phyloP scores from a whole-genome alignment of 1,139 yeast genomes.

The Pichia inconspicua region DNA sequence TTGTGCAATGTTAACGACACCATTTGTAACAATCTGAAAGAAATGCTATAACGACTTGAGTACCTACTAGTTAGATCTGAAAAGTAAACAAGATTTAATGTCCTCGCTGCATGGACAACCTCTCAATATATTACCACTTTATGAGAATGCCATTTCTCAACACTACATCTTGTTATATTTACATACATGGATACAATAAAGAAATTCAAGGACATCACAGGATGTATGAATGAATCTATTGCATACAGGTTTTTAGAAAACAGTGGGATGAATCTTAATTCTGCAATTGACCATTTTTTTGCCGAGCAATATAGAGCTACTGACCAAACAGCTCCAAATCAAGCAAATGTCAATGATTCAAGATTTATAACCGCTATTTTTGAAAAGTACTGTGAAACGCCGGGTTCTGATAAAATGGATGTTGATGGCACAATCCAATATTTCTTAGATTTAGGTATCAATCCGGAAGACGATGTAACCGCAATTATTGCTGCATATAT shows the following conservation, averaged over 20 bases:
- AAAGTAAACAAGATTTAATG: too few relatives aligned
- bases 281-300: constrained; percentile 24
- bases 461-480: constrained; percentile 58
- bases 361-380: constrained; percentile 15
- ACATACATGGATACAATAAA: background rate
- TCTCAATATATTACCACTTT: too few relatives aligned
- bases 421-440: constrained; percentile 69
- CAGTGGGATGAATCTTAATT: constrained; percentile 18
- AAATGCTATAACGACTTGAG: too few relatives aligned
- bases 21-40: too few relatives aligned
- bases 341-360: constrained; percentile 7
- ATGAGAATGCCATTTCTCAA: too few relatives aligned
- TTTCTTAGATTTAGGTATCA: constrained; percentile 56
- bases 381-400: constrained; percentile 20
- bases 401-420: constrained; percentile 37
- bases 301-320: background rate
- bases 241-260: constrained; percentile 18
- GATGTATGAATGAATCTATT: constrained; percentile 14
- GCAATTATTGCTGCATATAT: constrained; percentile 67
- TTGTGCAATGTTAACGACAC: background rate
- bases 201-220: constrained; percentile 18
- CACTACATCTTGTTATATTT: background rate
- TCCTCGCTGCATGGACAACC: too few relatives aligned
- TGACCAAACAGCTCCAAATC: background rate
- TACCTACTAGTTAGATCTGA: too few relatives aligned